A percentile compares a stretch with the other conserved stretches of the same genome.
These are phyloP conservation scores for Berberis vulgaris DNA, from an alignment of 164 flowering plant species.

Conservation along the genomic window DNA sequence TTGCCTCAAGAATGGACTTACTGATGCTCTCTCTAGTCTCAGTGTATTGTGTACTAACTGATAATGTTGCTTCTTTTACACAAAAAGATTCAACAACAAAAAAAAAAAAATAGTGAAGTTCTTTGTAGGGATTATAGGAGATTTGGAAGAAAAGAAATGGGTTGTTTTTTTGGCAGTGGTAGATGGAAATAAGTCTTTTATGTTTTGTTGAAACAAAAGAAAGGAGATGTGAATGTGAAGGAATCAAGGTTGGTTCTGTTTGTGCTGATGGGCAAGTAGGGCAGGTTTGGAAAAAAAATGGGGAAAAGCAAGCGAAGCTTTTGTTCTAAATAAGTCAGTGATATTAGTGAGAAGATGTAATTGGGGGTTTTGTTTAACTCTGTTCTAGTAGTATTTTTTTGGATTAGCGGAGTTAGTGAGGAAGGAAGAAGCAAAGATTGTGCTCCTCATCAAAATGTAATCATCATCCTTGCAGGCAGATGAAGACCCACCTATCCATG, in stretches of 20 bases:
- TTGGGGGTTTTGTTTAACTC: not conserved
- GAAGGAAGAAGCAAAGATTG: not conserved
- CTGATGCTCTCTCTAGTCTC: conserved; percentile 14
- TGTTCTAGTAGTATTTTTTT: not conserved
- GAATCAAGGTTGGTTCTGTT: not conserved
- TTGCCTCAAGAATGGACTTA: conserved; percentile 87
- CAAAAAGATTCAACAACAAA: not conserved
- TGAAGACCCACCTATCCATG: too few relatives aligned
- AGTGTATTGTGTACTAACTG: not conserved
- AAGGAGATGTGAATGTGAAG: not conserved
- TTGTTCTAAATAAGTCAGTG: not conserved
- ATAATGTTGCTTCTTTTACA: conserved; percentile 2
- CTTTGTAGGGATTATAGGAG: not conserved
- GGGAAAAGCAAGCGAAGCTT: not conserved
- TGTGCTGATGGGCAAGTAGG: not conserved
- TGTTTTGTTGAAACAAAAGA: not conserved
- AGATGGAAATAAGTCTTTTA: not conserved
- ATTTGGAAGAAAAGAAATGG: not conserved
- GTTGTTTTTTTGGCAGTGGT: not conserved
- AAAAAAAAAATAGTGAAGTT: not conserved
- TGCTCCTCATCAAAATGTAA: too few relatives aligned
- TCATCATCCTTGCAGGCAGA: not conserved
- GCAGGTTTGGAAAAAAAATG: not conserved
- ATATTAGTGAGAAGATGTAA: not conserved
- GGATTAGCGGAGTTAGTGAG: not conserved